Conservation (phyloP, 2,329 filamentous ascomycete species). For the Fusarium avenaceum region DNA sequence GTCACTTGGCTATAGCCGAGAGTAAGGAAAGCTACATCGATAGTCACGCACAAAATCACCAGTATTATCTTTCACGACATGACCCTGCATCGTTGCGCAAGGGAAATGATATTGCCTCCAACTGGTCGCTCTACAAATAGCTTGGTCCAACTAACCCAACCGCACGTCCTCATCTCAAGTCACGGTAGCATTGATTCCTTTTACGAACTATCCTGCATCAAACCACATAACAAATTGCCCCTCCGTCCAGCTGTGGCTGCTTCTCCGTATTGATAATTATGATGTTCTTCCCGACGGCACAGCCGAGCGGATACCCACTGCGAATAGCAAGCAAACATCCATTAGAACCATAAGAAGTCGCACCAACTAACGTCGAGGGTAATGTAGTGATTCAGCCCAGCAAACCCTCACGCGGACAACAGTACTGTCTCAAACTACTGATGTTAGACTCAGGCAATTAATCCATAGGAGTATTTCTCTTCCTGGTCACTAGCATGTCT, state of each 20-base stretch:
- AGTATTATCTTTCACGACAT: conserved; percentile 16
- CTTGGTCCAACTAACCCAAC: background rate
- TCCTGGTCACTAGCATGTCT: too few species aligned
- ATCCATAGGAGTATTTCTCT: background rate
- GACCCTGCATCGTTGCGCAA: conserved; percentile 11
- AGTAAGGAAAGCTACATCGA: conserved; percentile 29
- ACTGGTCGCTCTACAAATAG: background rate
- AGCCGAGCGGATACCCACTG: conserved; percentile 34
- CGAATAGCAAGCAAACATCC: conserved; percentile 25
- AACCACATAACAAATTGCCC: background rate
- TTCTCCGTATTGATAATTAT: background rate
- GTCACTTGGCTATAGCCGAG: conserved; percentile 24
- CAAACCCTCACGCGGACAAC: conserved; percentile 1
- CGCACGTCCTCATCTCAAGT: conserved; percentile 17
- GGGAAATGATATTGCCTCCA: conserved; percentile 2
- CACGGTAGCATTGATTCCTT: conserved; percentile 16
- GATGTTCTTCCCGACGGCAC: conserved; percentile 10
- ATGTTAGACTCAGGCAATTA: too few species aligned
- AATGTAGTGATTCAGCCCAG: conserved; percentile 9
- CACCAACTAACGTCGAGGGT: conserved; percentile 15
- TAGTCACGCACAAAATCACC: conserved; percentile 12
- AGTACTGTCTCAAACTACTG: background rate
- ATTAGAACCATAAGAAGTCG: conserved; percentile 7
- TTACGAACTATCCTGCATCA: conserved; percentile 24
- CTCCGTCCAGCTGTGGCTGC: background rate